Evolutionary conservation across 805 yeast genomes (phyloP).

Genomic region (Zygoascus bituminiphila): DNA sequence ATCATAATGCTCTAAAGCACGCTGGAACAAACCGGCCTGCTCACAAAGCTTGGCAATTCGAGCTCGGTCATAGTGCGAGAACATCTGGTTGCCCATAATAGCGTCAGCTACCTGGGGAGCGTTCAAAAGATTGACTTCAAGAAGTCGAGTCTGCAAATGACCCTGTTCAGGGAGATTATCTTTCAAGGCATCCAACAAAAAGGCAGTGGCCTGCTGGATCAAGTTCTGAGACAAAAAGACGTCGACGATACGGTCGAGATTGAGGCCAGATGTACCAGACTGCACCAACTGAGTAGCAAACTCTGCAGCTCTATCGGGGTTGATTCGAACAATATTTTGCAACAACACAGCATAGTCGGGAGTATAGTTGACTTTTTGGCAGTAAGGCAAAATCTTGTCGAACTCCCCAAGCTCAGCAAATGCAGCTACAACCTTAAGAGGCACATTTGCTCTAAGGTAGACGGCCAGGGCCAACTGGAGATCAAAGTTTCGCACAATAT

Average conservation of each 20-base stretch:
- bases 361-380: conserved; percentile 77
- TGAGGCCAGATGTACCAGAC: conserved; percentile 53
- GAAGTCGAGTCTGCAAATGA: conserved; percentile 85
- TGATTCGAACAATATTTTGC: conserved; percentile 82
- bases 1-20: conserved; percentile 93
- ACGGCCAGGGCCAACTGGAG: conserved; percentile 82
- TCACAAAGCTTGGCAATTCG: conserved; percentile 89
- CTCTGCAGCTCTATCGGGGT: conserved; percentile 97
- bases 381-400: conserved; percentile 90
- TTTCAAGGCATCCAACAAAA: conserved; percentile 89
- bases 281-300: conserved; percentile 81
- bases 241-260: conserved; percentile 83
- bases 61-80: conserved; percentile 90
- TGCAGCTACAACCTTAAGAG: conserved; percentile 82
- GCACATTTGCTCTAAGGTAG: conserved; percentile 72
- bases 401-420: conserved; percentile 95
- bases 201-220: conserved; percentile 97
- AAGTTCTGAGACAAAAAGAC: conserved; percentile 89
- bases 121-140: conserved; percentile 85
- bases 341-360: conserved; percentile 88
- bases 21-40: conserved; percentile 90
- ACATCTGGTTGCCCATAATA: conserved; percentile 89
- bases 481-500: conserved; percentile 83
- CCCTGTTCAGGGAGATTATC: conserved; percentile 92
- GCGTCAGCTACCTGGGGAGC: conserved; percentile 99